These are phyloP conservation scores for Taiozyma sp. DNA, from an alignment of 1,139 yeast species.

Conservation along the genomic window DNA sequence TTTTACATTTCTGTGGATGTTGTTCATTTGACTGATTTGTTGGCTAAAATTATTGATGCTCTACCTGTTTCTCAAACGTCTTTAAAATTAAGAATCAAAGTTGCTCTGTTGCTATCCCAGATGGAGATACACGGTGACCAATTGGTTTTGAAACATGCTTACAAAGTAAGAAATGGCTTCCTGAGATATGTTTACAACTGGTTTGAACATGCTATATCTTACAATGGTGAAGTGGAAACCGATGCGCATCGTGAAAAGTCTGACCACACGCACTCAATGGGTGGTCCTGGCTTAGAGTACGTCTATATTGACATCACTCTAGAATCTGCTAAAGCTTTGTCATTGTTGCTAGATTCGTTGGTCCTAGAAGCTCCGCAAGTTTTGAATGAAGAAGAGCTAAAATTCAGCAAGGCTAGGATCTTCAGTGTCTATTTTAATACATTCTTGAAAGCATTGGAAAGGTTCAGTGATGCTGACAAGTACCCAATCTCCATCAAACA, in stretches of 20 bases:
- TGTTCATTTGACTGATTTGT: conserved; percentile 31
- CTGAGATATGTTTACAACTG: conserved; percentile 60
- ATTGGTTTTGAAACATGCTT: conserved; percentile 50
- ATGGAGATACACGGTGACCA: conserved; percentile 43
- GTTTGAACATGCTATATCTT: conserved; percentile 52
- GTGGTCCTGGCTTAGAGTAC: conserved; percentile 32
- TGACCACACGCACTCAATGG: conserved; percentile 19
- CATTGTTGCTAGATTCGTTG: conserved; percentile 48
- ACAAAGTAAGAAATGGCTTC: conserved; percentile 52
- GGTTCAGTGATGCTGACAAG: conserved; percentile 36
- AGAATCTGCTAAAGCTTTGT: conserved; percentile 58
- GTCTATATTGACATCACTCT: conserved; percentile 61
- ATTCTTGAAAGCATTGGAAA: conserved; percentile 66
- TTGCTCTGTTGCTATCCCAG: conserved; percentile 50
- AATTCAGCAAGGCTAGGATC: conserved; percentile 55
- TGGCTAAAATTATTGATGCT: conserved; percentile 33
- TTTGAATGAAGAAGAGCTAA: conserved; percentile 49
- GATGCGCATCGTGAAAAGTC: conserved; percentile 25
- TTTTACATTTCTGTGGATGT: conserved; percentile 37
- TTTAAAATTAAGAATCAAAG: conserved; percentile 50
- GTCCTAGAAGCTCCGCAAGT: conserved; percentile 63
- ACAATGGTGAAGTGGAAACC: conserved; percentile 30
- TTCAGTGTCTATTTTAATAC: conserved; percentile 73
- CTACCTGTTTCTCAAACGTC: conserved; percentile 34
- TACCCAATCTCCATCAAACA: conserved; percentile 39